These are phyloP conservation scores for Candida labiduridarum DNA, from an alignment of 1,139 yeast genomes.

Conservation along the genomic window DNA sequence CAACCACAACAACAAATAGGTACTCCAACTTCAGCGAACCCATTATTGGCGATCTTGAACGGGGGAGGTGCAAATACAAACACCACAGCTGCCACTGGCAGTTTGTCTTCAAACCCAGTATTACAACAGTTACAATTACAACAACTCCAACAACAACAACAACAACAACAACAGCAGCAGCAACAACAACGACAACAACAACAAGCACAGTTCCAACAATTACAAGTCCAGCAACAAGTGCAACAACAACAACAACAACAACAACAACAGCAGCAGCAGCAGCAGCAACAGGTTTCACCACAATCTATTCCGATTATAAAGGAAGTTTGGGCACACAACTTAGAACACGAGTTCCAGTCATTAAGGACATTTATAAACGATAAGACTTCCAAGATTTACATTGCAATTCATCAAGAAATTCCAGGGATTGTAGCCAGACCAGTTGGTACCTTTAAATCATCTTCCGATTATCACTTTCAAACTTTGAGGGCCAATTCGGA, in stretches of 20 bases:
- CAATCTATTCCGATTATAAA: conserved; percentile 45
- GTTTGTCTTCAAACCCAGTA: conserved; percentile 25
- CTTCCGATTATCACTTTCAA: conserved; percentile 93
- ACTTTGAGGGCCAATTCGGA: conserved; percentile 92
- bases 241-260: conserved; percentile 17
- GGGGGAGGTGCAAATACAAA: conserved; percentile 26
- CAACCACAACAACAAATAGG: conserved; percentile 29
- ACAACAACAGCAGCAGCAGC: conserved; percentile 17
- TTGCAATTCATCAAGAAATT: conserved; percentile 86
- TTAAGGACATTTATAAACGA: conserved; percentile 69
- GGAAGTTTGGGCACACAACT: conserved; percentile 86
- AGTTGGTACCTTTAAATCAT: conserved; percentile 89
- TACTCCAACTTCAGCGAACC: conserved; percentile 27
- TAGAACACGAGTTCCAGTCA: conserved; percentile 77
- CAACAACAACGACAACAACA: conserved; percentile 28
- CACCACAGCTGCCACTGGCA: conserved; percentile 4
- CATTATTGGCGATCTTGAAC: conserved; percentile 41
- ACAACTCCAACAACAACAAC: conserved; percentile 23
- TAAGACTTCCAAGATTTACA: conserved; percentile 58
- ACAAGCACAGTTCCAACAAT: conserved; percentile 26
- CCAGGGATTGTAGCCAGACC: conserved; percentile 98
- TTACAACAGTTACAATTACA: conserved; percentile 38
- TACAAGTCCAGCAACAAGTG: conserved; percentile 17
- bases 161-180: conserved; percentile 14
- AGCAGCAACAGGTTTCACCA: conserved; percentile 16